These are phyloP conservation scores for Cucumis melo DNA, from an alignment of 306 rosid species.

Conservation along the genomic window DNA sequence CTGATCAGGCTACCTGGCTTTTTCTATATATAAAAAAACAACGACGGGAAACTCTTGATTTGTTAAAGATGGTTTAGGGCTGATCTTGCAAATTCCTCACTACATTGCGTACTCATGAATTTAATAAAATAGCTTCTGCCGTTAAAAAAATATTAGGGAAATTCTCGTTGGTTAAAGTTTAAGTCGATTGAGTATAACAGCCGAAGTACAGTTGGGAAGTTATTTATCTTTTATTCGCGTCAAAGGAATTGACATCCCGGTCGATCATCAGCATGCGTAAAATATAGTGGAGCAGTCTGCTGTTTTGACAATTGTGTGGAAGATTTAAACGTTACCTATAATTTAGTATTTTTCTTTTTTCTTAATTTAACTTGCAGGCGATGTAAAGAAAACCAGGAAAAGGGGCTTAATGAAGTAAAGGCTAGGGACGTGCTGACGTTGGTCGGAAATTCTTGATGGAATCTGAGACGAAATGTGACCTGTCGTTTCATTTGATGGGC, in stretches of 20 bases:
- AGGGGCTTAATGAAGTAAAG: constrained; percentile 66
- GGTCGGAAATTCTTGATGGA: constrained; percentile 73
- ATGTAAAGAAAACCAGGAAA: constrained; percentile 58
- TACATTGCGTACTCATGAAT: not conserved
- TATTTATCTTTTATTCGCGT: not conserved
- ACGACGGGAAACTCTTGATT: not conserved
- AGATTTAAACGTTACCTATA: not conserved
- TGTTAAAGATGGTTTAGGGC: not conserved
- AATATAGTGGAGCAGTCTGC: no score
- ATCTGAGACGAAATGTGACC: constrained; percentile 85
- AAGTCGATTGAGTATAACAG: not conserved
- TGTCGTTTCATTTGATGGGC: constrained; percentile 20
- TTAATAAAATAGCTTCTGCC: not conserved
- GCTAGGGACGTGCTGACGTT: constrained; percentile 46
- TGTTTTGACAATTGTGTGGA: no score
- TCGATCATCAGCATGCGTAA: no score
- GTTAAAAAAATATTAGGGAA: not conserved
- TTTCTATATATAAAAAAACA: not conserved
- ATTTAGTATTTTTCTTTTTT: not conserved
- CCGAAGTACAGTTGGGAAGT: not conserved
- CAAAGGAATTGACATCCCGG: not conserved
- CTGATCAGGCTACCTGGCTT: not conserved
- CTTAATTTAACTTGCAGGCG: constrained; percentile 23
- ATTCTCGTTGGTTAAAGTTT: not conserved
- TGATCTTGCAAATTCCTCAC: not conserved